Evolutionary conservation across 495 filamentous ascomycete genomes (phyloP).

Genomic region (Chaetomium fimeti): DNA sequence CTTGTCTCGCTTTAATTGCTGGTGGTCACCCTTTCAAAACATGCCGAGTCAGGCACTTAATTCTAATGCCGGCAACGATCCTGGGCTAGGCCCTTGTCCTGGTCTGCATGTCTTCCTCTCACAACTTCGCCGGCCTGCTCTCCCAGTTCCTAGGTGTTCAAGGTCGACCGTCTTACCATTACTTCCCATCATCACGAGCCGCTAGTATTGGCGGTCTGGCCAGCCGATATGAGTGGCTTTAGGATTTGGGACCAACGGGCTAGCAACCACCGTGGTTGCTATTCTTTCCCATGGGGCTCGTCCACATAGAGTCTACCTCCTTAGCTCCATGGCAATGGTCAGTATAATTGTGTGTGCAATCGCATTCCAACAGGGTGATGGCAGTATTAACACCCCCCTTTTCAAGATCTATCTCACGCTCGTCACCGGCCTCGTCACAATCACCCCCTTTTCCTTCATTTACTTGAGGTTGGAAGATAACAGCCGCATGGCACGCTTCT

Average conservation of each 20-base stretch:
- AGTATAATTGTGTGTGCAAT: neutral
- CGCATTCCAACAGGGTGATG: too few relatives aligned
- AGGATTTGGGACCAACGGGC: conserved; percentile 65
- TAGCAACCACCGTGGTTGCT: conserved; percentile 63
- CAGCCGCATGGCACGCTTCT: conserved; percentile 53
- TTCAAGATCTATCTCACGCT: conserved; percentile 65
- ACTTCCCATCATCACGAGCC: conserved; percentile 55
- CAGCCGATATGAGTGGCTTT: conserved; percentile 60
- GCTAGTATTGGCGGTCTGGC: conserved; percentile 65
- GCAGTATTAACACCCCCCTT: neutral
- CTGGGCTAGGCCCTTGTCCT: conserved; percentile 63
- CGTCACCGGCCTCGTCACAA: conserved; percentile 57
- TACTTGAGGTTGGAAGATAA: conserved; percentile 54
- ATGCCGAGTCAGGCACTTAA: conserved; percentile 60
- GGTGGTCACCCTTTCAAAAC: conserved; percentile 35
- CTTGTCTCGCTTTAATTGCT: conserved; percentile 56
- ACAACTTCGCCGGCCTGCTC: conserved; percentile 51
- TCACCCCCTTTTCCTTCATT: conserved; percentile 51
- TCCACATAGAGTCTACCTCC: conserved; percentile 52
- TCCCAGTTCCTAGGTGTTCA: conserved; percentile 63
- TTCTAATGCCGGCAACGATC: conserved; percentile 59
- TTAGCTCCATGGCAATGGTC: conserved; percentile 13
- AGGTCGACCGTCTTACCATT: conserved; percentile 61
- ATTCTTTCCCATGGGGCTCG: conserved; percentile 61
- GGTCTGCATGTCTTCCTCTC: conserved; percentile 53